Base-by-base conservation (phyloP, 2,329 filamentous ascomycete genomes). In the Harringtonia lauricola region DNA sequence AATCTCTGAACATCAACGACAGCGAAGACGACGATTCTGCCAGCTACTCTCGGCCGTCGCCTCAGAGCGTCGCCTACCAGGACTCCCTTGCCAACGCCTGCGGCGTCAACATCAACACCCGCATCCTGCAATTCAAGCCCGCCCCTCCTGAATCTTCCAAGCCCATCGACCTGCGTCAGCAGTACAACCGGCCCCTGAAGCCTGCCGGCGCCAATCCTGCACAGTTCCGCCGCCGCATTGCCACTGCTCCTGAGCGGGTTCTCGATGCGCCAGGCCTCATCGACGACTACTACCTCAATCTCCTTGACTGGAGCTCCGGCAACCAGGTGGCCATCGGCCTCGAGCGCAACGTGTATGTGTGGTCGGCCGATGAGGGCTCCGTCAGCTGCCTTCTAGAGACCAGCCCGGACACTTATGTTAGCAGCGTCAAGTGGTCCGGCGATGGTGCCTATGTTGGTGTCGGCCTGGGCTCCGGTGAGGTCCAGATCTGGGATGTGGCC, bases 401-500 rank as follows among this genome's bases (percentile, higher is more conserved):
- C 40, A 76, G 78, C 45, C 72, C 85, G 18, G 92, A 98, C 62
- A 96, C 90, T 18, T 96, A 98, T 61, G 81, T 98, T 57, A 94
- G 89, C 69, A 95, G 89, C 53, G 90, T 98, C 58, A 96, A 96
- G 70, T 98, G 92, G 92, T 95, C 89, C 49, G 87, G 86, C 41
- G 92, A 98, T 58, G 92, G 92, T 47, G 89, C 90, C 28, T 96
- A 98, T 59, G 89, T 98, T 52, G 83, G 89, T 51, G 89, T 96
- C 54, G 92, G 92, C 48, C 83, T 98, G 41, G 90, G 89, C 49
- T 87, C 87, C 31, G 92, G 92, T 47, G 92, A 98, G 64, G 87
- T 98, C 31, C 92, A 98, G 69, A 98, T 98, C 67, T 98, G 92
- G 90, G 92, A 96, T 57, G 90, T 95, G 24, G 85, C 94, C 56